Percentiles rank a stretch among this genome's conserved stretches.
Evolutionary conservation across 192 early-diverging fungal genomes (phyloP).

Genomic region (Allomyces javanicus): DNA sequence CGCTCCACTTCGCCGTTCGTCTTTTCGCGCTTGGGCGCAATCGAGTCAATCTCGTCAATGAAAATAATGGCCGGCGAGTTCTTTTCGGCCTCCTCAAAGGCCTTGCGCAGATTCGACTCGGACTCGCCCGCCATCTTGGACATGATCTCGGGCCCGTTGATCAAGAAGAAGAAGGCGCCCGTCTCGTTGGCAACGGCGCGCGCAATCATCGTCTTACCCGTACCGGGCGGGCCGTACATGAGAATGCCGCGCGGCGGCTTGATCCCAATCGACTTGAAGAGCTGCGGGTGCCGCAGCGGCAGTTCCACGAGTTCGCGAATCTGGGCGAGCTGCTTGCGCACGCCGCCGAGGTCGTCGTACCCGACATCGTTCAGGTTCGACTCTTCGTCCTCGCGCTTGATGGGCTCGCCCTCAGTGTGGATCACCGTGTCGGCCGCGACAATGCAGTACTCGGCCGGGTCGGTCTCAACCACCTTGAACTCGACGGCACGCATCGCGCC

Average conservation of each 20-base stretch:
- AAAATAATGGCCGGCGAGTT: conserved; percentile 95
- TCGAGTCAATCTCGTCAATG: conserved; percentile 98
- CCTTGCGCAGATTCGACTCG: conserved; percentile 92
- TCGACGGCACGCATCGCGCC: conserved; percentile 95
- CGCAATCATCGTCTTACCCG: conserved; percentile 96
- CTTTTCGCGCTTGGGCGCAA: conserved; percentile 98
- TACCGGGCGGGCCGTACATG: conserved; percentile 96
- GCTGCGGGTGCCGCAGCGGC: conserved; percentile 91
- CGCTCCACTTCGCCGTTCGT: conserved; percentile 98
- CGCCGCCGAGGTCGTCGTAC: conserved; percentile 97
- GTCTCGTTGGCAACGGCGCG: conserved; percentile 98
- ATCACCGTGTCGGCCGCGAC: conserved; percentile 96
- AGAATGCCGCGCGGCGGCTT: conserved; percentile 96
- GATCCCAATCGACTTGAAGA: conserved; percentile 97
- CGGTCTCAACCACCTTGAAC: conserved; percentile 94
- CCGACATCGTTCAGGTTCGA: conserved; percentile 78
- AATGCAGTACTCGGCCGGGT: conserved; percentile 90
- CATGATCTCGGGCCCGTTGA: conserved; percentile 99
- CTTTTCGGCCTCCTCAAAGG: conserved; percentile 96
- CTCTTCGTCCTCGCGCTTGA: conserved; percentile 98
- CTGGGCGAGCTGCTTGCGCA: conserved; percentile 96
- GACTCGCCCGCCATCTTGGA: conserved; percentile 99
- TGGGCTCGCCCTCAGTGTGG: conserved; percentile 94
- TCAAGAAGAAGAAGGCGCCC: conserved; percentile 97
- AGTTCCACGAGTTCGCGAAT: conserved; percentile 96